A percentile compares a stretch with the other conserved stretches of the same genome.
phyloP scores from a whole-genome alignment of 1,284 basidiomycete species.

The Ustilago tritici region DNA sequence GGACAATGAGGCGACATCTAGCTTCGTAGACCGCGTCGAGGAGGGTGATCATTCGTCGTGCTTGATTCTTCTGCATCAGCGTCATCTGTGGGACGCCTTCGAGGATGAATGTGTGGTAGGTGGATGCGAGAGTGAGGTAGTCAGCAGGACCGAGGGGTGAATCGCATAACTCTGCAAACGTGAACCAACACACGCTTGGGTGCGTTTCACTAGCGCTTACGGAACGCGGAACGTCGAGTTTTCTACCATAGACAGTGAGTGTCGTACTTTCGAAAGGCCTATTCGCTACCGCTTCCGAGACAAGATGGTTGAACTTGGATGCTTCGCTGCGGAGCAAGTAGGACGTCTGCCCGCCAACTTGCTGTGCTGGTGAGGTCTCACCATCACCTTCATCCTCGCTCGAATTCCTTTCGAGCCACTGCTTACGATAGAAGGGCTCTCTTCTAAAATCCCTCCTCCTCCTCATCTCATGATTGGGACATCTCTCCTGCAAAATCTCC shows the following conservation, averaged over 20 bases:
- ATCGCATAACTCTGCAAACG: constrained; percentile 77
- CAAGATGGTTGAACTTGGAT: constrained; percentile 31
- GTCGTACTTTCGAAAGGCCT: constrained; percentile 19
- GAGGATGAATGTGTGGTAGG: constrained; percentile 75
- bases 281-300: constrained; percentile 22
- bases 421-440: constrained; percentile 62
- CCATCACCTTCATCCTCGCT: background rate
- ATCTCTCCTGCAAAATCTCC: constrained; percentile 76
- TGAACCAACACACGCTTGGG: constrained; percentile 73
- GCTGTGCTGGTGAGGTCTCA: background rate
- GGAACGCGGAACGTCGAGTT: constrained; percentile 73
- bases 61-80: constrained; percentile 78
- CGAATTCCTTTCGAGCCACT: constrained; percentile 42
- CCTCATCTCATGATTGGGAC: constrained; percentile 75
- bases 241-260: constrained; percentile 73
- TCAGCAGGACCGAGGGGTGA: constrained; percentile 79
- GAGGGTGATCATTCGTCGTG: constrained; percentile 78
- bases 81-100: constrained; percentile 76
- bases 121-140: constrained; percentile 77
- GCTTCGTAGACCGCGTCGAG: constrained; percentile 76
- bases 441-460: constrained; percentile 69
- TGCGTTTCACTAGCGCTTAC: constrained; percentile 28
- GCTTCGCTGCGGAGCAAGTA: constrained; percentile 56
- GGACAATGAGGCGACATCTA: constrained; percentile 69
- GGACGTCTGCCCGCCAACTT: constrained; percentile 8